Evolutionary conservation across 2,329 filamentous ascomycete genomes (phyloP).

Genomic region (Beauveria asiatica): DNA sequence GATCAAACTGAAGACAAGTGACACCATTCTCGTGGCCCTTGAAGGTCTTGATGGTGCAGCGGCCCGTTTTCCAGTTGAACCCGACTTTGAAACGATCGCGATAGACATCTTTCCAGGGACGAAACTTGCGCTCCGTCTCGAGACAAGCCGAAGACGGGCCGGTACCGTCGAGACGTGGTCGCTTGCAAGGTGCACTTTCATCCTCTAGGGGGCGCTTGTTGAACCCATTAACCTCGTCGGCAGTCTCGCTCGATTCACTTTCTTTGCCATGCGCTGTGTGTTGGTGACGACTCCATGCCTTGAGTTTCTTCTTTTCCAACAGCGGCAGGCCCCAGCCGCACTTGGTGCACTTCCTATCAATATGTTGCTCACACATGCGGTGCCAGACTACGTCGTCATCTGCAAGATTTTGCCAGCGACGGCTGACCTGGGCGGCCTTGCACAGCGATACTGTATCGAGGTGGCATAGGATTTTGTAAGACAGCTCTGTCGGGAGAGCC

Average conservation of each 20-base stretch:
- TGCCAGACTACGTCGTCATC: slow-evolving; percentile 97
- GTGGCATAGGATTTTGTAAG: slow-evolving; percentile 86
- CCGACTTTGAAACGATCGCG: slow-evolving; percentile 92
- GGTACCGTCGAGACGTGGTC: slow-evolving; percentile 21
- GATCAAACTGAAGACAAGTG: slow-evolving; percentile 55
- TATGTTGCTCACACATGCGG: slow-evolving; percentile 95
- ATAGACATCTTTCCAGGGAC: slow-evolving; percentile 95
- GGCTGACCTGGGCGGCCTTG: slow-evolving; percentile 90
- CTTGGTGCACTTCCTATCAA: slow-evolving; percentile 86
- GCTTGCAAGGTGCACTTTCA: slow-evolving; percentile 26
- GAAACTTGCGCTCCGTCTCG: slow-evolving; percentile 39
- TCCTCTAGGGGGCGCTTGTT: slow-evolving; percentile 26
- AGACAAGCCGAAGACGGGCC: slow-evolving; percentile 25
- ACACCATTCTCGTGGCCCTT: slow-evolving; percentile 75
- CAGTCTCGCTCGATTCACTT: slow-evolving; percentile 17
- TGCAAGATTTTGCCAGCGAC: slow-evolving; percentile 79
- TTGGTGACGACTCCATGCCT: slow-evolving; percentile 80
- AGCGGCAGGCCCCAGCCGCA: slow-evolving; percentile 93
- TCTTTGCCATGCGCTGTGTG: slow-evolving; percentile 44
- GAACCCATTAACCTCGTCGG: slow-evolving; percentile 22
- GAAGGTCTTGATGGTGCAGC: slow-evolving; percentile 76
- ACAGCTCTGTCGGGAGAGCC: slow-evolving; percentile 80
- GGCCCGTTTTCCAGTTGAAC: slow-evolving; percentile 94
- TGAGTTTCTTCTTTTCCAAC: slow-evolving; percentile 77
- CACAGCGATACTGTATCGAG: slow-evolving; percentile 91